phyloP scores from a whole-genome alignment of 1,284 basidiomycete species.

The Fomitopsis betulina region DNA sequence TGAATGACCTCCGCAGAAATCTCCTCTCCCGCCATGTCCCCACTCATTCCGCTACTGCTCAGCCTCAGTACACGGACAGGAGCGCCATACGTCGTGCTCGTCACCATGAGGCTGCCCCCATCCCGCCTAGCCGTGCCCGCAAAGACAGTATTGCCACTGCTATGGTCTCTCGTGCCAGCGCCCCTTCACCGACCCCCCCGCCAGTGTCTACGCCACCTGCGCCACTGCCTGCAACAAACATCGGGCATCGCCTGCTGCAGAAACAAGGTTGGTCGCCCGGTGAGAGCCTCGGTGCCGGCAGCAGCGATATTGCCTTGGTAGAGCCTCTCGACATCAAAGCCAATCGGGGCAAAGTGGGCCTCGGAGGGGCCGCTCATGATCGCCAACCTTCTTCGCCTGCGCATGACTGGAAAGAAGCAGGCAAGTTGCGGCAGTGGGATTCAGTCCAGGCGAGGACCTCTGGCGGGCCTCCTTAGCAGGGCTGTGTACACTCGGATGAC shows the following conservation, averaged over 20 bases:
- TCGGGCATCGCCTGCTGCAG: constrained; percentile 61
- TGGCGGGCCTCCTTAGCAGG: neutral
- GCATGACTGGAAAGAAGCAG: constrained; percentile 25
- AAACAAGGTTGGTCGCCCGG: constrained; percentile 76
- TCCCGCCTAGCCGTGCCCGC: neutral
- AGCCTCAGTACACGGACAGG: constrained; percentile 52
- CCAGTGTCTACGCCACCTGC: constrained; percentile 34
- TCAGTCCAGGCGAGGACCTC: neutral
- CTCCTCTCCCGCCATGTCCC: constrained; percentile 46
- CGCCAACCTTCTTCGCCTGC: neutral
- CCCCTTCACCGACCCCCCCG: constrained; percentile 11
- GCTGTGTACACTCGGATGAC: too few relatives aligned
- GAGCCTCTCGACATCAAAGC: constrained; percentile 49
- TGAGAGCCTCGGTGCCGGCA: constrained; percentile 43
- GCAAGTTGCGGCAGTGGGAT: constrained; percentile 18
- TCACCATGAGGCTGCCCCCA: constrained; percentile 39
- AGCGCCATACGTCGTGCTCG: constrained; percentile 63
- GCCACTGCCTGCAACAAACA: constrained; percentile 50
- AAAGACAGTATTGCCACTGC: neutral
- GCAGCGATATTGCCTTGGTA: constrained; percentile 36
- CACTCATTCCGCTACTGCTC: constrained; percentile 2
- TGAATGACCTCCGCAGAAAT: constrained; percentile 55
- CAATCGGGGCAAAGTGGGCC: constrained; percentile 43
- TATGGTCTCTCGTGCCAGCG: neutral
- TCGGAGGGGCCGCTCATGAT: constrained; percentile 37